These are phyloP conservation scores for Rhododendron kiyosumense DNA, from an alignment of 148 eudicot genomes.

Conservation along the genomic window DNA sequence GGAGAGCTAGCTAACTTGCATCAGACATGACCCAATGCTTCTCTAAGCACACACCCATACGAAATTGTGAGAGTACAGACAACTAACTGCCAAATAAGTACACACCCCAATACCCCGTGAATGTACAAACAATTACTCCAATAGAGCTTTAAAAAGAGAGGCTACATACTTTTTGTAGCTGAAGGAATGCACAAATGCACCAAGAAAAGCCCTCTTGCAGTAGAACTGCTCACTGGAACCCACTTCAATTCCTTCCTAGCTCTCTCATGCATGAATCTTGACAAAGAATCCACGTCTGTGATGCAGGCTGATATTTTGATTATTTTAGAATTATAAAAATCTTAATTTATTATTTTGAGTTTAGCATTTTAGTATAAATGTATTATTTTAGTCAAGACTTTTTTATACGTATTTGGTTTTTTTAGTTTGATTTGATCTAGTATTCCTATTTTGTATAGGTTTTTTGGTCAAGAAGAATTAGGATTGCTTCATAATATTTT, in stretches of 20 bases:
- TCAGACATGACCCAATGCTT: conserved; percentile 42
- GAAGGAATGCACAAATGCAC: conserved; percentile 5
- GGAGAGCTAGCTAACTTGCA: conserved; percentile 17
- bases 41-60: conserved; percentile 29
- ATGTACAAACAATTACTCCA: not conserved
- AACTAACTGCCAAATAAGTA: conserved; percentile 25
- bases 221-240: not conserved
- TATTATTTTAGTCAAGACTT: no score
- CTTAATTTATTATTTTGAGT: no score
- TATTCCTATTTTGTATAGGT: no score
- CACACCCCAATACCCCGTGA: conserved; percentile 1
- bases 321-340: no score
- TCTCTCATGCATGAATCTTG: not conserved
- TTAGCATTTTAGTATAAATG: no score
- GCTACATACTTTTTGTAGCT: conserved; percentile 3
- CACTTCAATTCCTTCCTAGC: not conserved
- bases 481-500: no score
- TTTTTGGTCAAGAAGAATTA: no score
- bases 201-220: not conserved
- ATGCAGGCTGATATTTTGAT: not conserved
- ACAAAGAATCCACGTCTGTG: not conserved
- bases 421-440: no score
- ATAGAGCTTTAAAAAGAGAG: conserved; percentile 15
- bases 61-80: conserved; percentile 12
- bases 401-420: no score